Percentiles rank a stretch among this genome's conserved stretches.
Conservation (phyloP, 805 yeast genomes). For the Saccharomyces cerevisiae region DNA sequence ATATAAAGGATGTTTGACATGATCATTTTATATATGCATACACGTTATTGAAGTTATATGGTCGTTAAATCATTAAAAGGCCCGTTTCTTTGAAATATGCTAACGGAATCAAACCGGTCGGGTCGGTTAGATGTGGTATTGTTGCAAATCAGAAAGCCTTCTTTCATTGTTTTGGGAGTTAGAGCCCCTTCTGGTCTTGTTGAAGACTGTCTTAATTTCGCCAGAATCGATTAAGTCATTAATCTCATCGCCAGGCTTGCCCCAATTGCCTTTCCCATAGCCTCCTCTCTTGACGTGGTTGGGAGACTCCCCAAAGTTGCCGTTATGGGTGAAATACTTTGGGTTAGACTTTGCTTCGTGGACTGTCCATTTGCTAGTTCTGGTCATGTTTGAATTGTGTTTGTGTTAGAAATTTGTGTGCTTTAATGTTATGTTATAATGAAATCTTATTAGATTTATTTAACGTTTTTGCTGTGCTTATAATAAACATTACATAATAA, state of each 20-base stretch:
- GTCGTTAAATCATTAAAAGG: background rate
- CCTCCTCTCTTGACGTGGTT: constrained; percentile 75
- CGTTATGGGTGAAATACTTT: constrained; percentile 73
- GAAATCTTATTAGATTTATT: background rate
- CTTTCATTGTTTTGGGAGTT: constrained; percentile 39
- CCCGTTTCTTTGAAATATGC: background rate
- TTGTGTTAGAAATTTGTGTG: background rate
- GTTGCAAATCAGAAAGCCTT: constrained; percentile 31
- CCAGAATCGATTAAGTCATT: constrained; percentile 54
- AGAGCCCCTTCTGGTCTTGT: constrained; percentile 43
- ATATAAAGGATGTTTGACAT: background rate
- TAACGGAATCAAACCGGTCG: background rate
- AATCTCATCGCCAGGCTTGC: constrained; percentile 69
- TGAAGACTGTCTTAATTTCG: constrained; percentile 41
- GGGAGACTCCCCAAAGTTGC: constrained; percentile 61
- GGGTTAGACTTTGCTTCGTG: constrained; percentile 55
- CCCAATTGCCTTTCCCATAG: constrained; percentile 86
- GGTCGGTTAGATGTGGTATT: constrained; percentile 5
- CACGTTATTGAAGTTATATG: background rate
- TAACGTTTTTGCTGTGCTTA: background rate
- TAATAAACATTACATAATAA: background rate
- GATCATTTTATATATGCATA: background rate
- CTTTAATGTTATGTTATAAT: background rate
- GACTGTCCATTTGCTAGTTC: constrained; percentile 68
- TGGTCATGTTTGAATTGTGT: constrained; percentile 43